These are phyloP conservation scores for Trichophyton equinum DNA, from an alignment of 2,329 filamentous ascomycete species.

Conservation along the genomic window DNA sequence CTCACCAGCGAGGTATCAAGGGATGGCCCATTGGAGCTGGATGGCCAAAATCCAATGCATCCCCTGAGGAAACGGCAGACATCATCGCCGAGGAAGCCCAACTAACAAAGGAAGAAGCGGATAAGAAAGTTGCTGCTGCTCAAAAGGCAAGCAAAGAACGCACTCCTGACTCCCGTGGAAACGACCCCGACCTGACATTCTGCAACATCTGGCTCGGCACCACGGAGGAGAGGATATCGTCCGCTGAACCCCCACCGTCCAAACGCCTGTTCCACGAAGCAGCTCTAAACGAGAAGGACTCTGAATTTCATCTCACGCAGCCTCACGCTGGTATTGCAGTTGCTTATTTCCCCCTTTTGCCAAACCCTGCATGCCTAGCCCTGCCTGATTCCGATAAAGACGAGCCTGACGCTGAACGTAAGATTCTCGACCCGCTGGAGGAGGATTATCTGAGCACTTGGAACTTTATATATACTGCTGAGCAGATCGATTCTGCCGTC, in stretches of 20 bases:
- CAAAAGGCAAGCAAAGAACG: constrained; percentile 25
- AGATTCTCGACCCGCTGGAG: constrained; percentile 62
- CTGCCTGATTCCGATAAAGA: constrained; percentile 8
- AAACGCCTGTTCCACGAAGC: constrained; percentile 36
- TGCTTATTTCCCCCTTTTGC: constrained; percentile 78
- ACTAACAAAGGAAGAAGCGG: constrained; percentile 46
- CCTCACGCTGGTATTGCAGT: constrained; percentile 77
- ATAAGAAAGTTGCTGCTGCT: constrained; percentile 51
- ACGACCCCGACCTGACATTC: constrained; percentile 54
- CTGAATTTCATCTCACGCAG: constrained; percentile 57
- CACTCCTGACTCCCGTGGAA: constrained; percentile 4
- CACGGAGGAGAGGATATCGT: constrained; percentile 55
- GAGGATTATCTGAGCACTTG: constrained; percentile 88
- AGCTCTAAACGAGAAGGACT: constrained; percentile 47
- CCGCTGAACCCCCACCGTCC: constrained; percentile 41
- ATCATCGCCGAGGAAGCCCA: constrained; percentile 59
- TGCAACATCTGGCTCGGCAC: constrained; percentile 85
- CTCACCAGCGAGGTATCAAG: constrained; percentile 74
- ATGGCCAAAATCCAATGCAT: constrained; percentile 52
- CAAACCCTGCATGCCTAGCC: constrained; percentile 47
- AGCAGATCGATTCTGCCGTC: constrained; percentile 78
- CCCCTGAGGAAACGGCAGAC: constrained; percentile 46
- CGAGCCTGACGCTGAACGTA: constrained; percentile 31
- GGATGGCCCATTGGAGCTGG: constrained; percentile 93
- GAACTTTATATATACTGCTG: constrained; percentile 93